Conservation (phyloP, 164 flowering plant species). For the Chimonanthus salicifolius region DNA sequence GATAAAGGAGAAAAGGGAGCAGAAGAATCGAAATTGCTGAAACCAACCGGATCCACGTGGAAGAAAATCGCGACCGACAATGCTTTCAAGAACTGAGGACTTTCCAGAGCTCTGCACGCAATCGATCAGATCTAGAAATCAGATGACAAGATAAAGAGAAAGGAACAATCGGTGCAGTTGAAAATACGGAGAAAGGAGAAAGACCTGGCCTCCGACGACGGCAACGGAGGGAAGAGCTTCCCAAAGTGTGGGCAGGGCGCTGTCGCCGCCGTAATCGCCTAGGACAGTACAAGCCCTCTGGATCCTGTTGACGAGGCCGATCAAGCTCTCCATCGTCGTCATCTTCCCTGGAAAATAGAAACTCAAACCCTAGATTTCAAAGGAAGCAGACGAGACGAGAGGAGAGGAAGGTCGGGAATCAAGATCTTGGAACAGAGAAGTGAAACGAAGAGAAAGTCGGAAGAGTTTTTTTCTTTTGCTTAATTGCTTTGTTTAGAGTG, state of each 20-base stretch:
- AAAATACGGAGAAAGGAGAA: not conserved
- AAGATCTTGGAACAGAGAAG: not conserved
- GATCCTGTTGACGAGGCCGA: conserved; percentile 52
- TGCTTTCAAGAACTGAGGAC: conserved; percentile 80
- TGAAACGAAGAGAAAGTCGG: no score
- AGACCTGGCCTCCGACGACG: conserved; percentile 94
- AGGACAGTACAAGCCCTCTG: conserved; percentile 68
- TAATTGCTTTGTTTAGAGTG: not conserved
- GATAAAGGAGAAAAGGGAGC: not conserved
- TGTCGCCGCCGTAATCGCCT: conserved; percentile 58
- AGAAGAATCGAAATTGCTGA: not conserved
- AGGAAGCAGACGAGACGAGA: not conserved
- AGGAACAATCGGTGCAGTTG: not conserved
- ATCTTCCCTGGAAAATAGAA: conserved; percentile 9
- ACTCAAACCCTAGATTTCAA: not conserved
- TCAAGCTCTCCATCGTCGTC: conserved; percentile 66
- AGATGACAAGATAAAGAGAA: not conserved
- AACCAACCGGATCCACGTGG: conserved; percentile 74
- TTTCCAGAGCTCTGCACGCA: conserved; percentile 72
- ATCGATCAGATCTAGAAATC: not conserved
- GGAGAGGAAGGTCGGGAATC: not conserved
- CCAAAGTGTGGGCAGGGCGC: conserved; percentile 73
- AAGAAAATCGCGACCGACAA: conserved; percentile 78
- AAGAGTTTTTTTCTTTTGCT: no score
- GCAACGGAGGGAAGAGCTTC: conserved; percentile 90